Evolutionary conservation across 1,139 yeast genomes (phyloP), one percentile per base, ranked within the genome.

Genomic region (Candida neerlandica): DNA sequence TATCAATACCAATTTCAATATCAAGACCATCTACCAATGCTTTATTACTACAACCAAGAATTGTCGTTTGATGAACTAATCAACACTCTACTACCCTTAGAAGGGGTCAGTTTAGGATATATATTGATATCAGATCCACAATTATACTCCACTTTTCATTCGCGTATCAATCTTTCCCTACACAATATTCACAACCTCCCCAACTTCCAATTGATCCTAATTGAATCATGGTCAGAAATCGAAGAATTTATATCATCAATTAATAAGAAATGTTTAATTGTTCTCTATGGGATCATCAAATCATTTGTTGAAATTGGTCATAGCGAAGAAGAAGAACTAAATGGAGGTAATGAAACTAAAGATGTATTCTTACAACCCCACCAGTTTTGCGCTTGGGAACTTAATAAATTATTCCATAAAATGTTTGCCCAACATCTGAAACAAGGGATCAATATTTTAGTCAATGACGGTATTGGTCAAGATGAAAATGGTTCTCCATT

Each of bases 171-270:
- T 4, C 37, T 41, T 14, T 19, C 51, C 6, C 44, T 49, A 2
- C 41, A 33, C 23, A 15, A n/a, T 5, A 48, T 54, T 2, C 19
- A 44, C 29, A 23, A 33, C 18, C 21, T 51, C 5, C 29, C 30
- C 14, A 46, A 48, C 4, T 35, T 47, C 29, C 15, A 45, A 19
- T 26, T 54, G 14, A 30, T 54, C 10, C 23, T 51, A 27, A 45
- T 54, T 16, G 57, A 52, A 32, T 35, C 48, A 29, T 54, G 57
- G 55, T 14, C 38, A 14, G 57, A 54, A 18, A 11, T 54, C 7
- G 40, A 41, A 29, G 49, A 52, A 7, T 49, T 51, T 41, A n/a
- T 51, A 9, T 10, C 45, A 1, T 9, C 12, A 7, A 29, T 47
- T 18, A n/a, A 30, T 11, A 19, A 26, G 12, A 5, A 12, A 19